phyloP scores from a whole-genome alignment of 164 flowering plant genomes.

The Magnolia officinalis region DNA sequence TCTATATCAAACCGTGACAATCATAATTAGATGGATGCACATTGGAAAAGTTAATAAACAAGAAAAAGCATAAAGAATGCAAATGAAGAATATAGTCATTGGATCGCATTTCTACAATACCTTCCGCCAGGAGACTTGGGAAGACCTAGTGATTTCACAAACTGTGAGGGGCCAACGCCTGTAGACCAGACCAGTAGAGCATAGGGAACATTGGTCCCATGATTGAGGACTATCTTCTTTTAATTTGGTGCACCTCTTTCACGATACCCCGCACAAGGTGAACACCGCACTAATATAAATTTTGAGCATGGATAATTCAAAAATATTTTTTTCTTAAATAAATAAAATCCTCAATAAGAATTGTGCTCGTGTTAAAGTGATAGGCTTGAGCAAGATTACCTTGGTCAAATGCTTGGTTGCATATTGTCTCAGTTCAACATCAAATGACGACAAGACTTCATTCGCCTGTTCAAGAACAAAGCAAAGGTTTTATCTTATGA shows the following conservation, averaged over 20 bases:
- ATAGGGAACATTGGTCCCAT: conserved; percentile 79
- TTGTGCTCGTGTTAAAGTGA: not conserved
- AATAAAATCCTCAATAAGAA: not conserved
- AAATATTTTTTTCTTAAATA: not conserved
- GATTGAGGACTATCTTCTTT: conserved; percentile 63
- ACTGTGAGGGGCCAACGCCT: conserved; percentile 77
- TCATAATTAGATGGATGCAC: not conserved
- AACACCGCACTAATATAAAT: conserved; percentile 59
- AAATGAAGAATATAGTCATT: not conserved
- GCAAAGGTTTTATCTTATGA: not conserved
- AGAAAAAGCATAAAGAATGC: not conserved
- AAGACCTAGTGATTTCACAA: conserved; percentile 61
- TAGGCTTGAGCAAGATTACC: conserved; percentile 22
- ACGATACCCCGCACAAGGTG: conserved; percentile 64
- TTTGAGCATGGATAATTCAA: conserved; percentile 5
- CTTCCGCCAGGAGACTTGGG: conserved; percentile 82
- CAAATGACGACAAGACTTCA: conserved; percentile 86
- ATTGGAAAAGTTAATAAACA: no score
- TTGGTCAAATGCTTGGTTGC: conserved; percentile 74
- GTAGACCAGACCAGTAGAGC: conserved; percentile 94
- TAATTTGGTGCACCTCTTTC: conserved; percentile 77
- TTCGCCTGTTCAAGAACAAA: conserved; percentile 50
- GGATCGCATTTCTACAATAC: conserved; percentile 20
- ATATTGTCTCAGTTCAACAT: conserved; percentile 61
- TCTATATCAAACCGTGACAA: conserved; percentile 28